phyloP scores from a whole-genome alignment of 108 stramenopile species.

The Nannochloropsis gaditana region DNA sequence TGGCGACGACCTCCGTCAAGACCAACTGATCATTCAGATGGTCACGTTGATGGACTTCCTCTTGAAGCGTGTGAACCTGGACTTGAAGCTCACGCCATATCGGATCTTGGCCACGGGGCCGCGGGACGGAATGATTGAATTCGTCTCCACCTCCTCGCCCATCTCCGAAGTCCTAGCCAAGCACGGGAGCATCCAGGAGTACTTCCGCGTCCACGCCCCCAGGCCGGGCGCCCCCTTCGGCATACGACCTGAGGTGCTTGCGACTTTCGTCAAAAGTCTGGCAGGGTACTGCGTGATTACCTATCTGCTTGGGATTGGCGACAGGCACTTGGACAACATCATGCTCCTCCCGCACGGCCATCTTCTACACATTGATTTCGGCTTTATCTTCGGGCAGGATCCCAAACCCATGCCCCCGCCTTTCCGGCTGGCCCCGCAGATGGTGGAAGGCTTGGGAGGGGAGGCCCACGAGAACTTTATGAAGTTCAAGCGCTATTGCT shows the following conservation, averaged over 20 bases:
- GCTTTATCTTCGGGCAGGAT: slow-evolving; percentile 77
- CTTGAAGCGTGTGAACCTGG: slow-evolving; percentile 86
- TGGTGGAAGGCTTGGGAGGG: slow-evolving; percentile 60
- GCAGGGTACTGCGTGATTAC: slow-evolving; percentile 98
- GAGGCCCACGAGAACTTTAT: slow-evolving; percentile 75
- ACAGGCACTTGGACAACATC: slow-evolving; percentile 73
- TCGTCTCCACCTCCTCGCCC: slow-evolving; percentile 80
- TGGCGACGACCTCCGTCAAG: slow-evolving; percentile 97
- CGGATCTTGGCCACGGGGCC: slow-evolving; percentile 81
- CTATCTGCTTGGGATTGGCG: slow-evolving; percentile 80
- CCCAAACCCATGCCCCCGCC: slow-evolving; percentile 91
- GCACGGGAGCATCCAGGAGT: slow-evolving; percentile 61
- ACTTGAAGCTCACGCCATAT: slow-evolving; percentile 71
- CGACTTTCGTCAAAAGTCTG: slow-evolving; percentile 84
- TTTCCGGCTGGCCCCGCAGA: slow-evolving; percentile 62
- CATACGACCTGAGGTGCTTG: slow-evolving; percentile 64
- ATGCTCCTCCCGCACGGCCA: slow-evolving; percentile 68
- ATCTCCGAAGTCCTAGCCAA: slow-evolving; percentile 80
- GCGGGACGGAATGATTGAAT: slow-evolving; percentile 86
- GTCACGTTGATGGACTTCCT: slow-evolving; percentile 92
- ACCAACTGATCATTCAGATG: slow-evolving; percentile 94
- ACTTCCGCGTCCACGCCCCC: slow-evolving; percentile 55
- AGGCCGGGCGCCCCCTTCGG: slow-evolving; percentile 39
- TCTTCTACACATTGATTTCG: slow-evolving; percentile 83
- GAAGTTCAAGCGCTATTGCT: slow-evolving; percentile 81